Evolutionary conservation across 805 yeast genomes (phyloP).

Genomic region (Nakazawaea populi): DNA sequence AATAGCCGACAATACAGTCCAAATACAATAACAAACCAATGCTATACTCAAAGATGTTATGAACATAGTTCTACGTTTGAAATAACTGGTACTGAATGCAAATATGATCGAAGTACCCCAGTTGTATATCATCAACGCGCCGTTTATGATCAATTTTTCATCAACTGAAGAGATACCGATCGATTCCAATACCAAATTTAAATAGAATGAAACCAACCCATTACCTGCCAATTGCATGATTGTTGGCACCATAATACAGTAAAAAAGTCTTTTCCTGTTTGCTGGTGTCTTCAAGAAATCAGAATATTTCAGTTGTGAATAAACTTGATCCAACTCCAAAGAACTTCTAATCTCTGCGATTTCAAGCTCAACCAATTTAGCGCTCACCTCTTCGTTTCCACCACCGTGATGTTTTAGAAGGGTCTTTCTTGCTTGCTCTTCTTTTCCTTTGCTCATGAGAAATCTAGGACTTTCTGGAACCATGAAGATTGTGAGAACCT

Average conservation of each 20-base stretch:
- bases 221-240: slow-evolving; percentile 39
- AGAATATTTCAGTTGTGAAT: slow-evolving; percentile 24
- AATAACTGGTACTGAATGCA: slow-evolving; percentile 21
- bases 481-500: slow-evolving; percentile 26
- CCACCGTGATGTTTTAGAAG: slow-evolving; percentile 33
- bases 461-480: slow-evolving; percentile 41
- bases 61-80: slow-evolving; percentile 33
- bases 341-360: slow-evolving; percentile 30
- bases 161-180: slow-evolving; percentile 45
- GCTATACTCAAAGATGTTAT: slow-evolving; percentile 29
- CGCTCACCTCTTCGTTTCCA: slow-evolving; percentile 18
- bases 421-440: slow-evolving; percentile 28
- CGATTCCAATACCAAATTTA: slow-evolving; percentile 42
- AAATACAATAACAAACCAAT: slow-evolving; percentile 31
- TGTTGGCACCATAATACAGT: slow-evolving; percentile 23
- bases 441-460: slow-evolving; percentile 28
- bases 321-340: slow-evolving; percentile 29
- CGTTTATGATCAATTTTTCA: slow-evolving; percentile 43
- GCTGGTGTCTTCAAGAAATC: slow-evolving; percentile 30
- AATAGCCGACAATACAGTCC: slow-evolving; percentile 41
- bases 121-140: slow-evolving; percentile 43
- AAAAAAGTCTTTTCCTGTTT: slow-evolving; percentile 31
- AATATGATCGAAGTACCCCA: slow-evolving; percentile 27
- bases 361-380: slow-evolving; percentile 28
- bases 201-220: slow-evolving; percentile 40